Evolutionary conservation across 225 moss, liverwort and hornwort genomes (phyloP).

Genomic region (Anthoceros angustus): DNA sequence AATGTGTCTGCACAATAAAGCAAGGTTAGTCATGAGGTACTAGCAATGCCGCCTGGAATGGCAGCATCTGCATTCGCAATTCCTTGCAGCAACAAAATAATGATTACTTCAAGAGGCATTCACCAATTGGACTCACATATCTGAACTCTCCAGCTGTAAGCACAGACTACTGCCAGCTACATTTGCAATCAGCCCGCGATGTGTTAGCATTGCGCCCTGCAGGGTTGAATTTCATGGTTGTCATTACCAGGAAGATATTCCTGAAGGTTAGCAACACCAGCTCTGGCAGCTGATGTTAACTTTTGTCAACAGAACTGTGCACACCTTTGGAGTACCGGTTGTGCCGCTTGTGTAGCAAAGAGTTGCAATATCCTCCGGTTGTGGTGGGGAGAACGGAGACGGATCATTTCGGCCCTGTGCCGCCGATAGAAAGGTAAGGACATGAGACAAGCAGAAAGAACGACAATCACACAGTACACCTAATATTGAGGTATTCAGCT

Average conservation of each 20-base stretch:
- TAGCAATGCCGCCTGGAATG: no score
- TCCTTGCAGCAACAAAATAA: not conserved
- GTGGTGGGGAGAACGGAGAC: conserved; percentile 51
- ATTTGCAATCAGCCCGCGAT: conserved; percentile 49
- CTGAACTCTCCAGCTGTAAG: conserved; percentile 19
- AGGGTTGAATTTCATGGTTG: not conserved
- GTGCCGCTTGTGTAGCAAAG: conserved; percentile 97
- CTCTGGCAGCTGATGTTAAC: no score
- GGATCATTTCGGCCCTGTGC: conserved; percentile 50
- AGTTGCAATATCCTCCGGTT: conserved; percentile 64
- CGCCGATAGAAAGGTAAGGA: no score
- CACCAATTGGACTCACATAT: conserved; percentile 35
- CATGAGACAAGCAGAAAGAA: no score
- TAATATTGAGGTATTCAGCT: no score
- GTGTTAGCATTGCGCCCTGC: conserved; percentile 80
- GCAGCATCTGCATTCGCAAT: not conserved
- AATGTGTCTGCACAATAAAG: conserved; percentile 29
- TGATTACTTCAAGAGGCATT: not conserved
- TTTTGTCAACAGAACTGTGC: not conserved
- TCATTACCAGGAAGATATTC: not conserved
- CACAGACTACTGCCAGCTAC: conserved; percentile 52
- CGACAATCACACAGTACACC: no score
- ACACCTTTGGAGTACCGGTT: conserved; percentile 80
- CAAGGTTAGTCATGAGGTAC: not conserved
- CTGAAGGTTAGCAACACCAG: conserved; percentile 6